Evolutionary conservation across 768 basidiomycete species (phyloP), one percentile per base, ranked within the genome.

Genomic region (Russula emetica): DNA sequence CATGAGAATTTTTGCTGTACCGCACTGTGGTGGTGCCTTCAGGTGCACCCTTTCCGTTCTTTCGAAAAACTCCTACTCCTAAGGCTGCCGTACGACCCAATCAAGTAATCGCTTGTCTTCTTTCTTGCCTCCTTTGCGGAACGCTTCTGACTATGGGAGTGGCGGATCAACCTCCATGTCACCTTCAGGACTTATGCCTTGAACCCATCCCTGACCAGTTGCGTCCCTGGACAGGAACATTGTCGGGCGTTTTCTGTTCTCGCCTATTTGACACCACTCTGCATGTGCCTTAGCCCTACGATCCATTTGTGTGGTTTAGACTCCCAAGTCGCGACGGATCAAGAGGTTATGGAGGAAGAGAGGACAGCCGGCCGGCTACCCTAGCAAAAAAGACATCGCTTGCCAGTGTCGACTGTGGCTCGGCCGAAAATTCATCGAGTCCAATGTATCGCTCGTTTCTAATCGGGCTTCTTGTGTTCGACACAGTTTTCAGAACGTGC

Each of bases 41-140:
- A 30, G 42, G 18, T 40, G 50, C 56, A 20, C 51, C 26, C n/a
- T 59, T 53, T 58, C 63, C 63, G 54, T 34, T 40, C 38, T 40
- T 16, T 38, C 30, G 30, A 26, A 53, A 24, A 14, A 24, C 51
- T 20, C 32, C 42, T 22, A n/a, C 7, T 14, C 54, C 52, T 28
- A 38, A 38, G 40, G n/a, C 20, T 54, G 38, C 45, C 40, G n/a
- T 44, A 13, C 8, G 16, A 2, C 51, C 22, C 22, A 34, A 53
- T 58, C n/a, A 13, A 38, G 40, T 22, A 53, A 53, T 6, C 6
- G 9, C 30, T 20, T 22, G 1, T 8, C 52, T 53, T 11, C 11
- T 56, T 44, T 18, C n/a, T 56, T 55, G 20, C 16, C 6, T n/a
- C 32, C 10, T 7, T 53, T 13, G 11, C 20, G n/a, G n/a, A 34